These are phyloP conservation scores for Leishmania gerbilli DNA, from an alignment of 208 protist genomes.

Conservation along the genomic window DNA sequence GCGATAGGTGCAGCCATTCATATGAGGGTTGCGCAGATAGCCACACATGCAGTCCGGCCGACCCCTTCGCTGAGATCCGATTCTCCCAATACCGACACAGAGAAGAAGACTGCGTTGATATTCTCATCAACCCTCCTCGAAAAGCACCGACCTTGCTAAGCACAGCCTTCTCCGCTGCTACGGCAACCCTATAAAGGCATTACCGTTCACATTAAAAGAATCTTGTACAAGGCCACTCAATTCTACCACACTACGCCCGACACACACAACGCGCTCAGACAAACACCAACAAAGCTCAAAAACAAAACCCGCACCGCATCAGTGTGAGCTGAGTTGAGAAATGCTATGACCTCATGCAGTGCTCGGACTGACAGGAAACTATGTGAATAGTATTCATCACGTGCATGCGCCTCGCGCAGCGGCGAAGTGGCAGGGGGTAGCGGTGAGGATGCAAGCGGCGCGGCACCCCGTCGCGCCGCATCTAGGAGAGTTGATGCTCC, in stretches of 20 bases:
- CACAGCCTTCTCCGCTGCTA: accelerated
- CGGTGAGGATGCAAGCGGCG: neutral
- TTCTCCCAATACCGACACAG: no score
- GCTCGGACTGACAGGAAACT: constrained; percentile 21
- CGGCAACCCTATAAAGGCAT: no score
- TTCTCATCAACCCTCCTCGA: no score
- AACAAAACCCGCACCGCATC: neutral
- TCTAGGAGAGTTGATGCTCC: constrained; percentile 31
- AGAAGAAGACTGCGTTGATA: no score
- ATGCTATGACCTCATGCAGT: constrained; percentile 13
- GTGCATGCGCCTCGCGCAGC: constrained; percentile 1
- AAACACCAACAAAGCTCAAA: no score
- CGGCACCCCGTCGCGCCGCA: neutral
- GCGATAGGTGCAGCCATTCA: no score
- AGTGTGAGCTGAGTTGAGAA: constrained; percentile 18
- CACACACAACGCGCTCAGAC: neutral
- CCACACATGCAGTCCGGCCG: no score
- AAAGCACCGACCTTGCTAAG: accelerated
- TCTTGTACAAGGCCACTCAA: no score
- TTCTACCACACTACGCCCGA: neutral
- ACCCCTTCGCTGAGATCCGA: no score
- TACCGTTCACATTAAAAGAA: accelerated
- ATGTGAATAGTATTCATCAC: constrained; percentile 18
- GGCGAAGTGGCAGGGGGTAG: neutral
- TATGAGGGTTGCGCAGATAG: no score